Evolutionary conservation across 78 protist species (phyloP), one percentile per base, ranked within the genome.

Genomic region (Cavenderia fasciculata): DNA sequence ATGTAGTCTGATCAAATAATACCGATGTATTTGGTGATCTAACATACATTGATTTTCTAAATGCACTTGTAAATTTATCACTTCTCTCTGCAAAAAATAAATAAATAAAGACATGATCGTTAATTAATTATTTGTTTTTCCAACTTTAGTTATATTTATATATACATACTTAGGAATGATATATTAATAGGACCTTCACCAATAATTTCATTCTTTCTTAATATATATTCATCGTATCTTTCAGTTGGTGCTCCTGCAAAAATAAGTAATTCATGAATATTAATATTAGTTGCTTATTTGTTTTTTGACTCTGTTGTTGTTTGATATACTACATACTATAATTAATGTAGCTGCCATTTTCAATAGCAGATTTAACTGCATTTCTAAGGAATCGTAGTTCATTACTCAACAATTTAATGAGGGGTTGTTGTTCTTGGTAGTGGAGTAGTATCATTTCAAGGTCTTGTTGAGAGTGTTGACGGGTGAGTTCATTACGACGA

Each of bases 371-470:
- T 52, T 86, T 86, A 29, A 87, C 65, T 23, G 94, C 85, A 61
- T 87, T 87, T 61, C 86, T 54, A 4, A 71, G 69, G 77, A 72
- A 87, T 44, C 69, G 74, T n/a, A 87, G n/a, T 29, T 87, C 94
- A 27, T 54, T 46, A 33, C 71, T 57, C 4, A 87, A 41, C 7
- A 87, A 36, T 10, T 27, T 7, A 44, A 87, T 34, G 0, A 87
- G 69, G 1, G 94, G 94, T 29, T 87, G 94, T 49, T 87, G 94
- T 31, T 87, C 94, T 27, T 56, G 38, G 33, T 74, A 87, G 38
- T 76, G 76, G 10, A 54, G 65, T 4, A 87, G 6, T 49, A 40
- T 46, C 6, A 63, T 8, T 29, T 86, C 92, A 49, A 86, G 29
- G 4, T 86, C 92, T 41, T 86, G 92, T 1, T 25, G 23, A 3